Conservation (phyloP, 345 rosid genomes). For the Salix caprea region DNA sequence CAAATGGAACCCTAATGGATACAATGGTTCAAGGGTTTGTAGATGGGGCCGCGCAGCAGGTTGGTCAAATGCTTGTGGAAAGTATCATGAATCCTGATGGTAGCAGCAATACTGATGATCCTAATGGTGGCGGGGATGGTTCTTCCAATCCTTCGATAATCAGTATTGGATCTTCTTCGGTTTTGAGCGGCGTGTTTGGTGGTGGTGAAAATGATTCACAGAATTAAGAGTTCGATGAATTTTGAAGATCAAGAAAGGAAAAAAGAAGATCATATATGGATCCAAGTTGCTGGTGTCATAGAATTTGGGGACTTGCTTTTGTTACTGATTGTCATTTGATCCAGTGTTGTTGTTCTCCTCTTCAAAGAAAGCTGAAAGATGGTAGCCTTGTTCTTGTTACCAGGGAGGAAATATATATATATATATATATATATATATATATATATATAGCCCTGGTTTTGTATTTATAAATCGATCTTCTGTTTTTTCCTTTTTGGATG, state of each 20-base stretch:
- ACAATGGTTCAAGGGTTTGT: conserved; percentile 18
- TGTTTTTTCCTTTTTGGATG: too few species aligned
- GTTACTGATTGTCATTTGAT: too few species aligned
- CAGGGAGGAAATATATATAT: too few species aligned
- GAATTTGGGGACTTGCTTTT: too few species aligned
- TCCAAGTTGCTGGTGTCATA: too few species aligned
- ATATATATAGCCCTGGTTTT: too few species aligned
- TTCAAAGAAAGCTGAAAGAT: too few species aligned
- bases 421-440: too few species aligned
- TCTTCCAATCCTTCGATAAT: neutral
- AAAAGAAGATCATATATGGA: too few species aligned
- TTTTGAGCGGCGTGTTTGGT: neutral
- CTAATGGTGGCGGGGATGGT: neutral
- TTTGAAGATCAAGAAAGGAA: neutral
- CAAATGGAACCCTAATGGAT: conserved; percentile 6
- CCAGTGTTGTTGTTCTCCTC: too few species aligned
- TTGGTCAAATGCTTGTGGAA: conserved; percentile 24
- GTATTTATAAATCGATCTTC: too few species aligned
- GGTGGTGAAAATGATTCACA: neutral
- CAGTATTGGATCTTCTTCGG: neutral
- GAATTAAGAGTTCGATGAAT: neutral
- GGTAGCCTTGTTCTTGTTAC: too few species aligned
- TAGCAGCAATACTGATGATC: neutral
- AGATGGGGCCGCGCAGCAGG: conserved; percentile 23
- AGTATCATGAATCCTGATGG: conserved; percentile 13